phyloP scores from a whole-genome alignment of 2,329 filamentous ascomycete genomes.

The Aaosphaeria arxii region DNA sequence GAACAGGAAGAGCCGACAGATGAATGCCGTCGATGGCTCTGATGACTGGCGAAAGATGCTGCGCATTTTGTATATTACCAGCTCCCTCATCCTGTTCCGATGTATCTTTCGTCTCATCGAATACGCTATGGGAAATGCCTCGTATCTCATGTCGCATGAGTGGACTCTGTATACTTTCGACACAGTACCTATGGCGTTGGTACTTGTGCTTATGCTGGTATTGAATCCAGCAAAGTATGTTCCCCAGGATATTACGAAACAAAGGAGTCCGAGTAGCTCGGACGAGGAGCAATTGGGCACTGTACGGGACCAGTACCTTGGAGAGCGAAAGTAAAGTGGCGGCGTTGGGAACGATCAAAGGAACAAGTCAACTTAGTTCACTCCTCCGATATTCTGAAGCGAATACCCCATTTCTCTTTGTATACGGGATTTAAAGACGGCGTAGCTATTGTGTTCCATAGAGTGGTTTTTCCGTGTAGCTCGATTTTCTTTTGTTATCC shows the following conservation, averaged over 20 bases:
- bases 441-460: too few species aligned
- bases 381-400: too few species aligned
- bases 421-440: too few species aligned
- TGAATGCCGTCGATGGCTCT: not conserved
- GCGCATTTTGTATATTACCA: constrained; percentile 45
- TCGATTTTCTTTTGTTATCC: too few species aligned
- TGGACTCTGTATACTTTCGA: constrained; percentile 49
- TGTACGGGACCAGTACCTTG: too few species aligned
- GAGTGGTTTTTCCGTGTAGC: too few species aligned
- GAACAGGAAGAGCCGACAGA: constrained; percentile 8
- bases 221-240: constrained; percentile 21
- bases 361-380: too few species aligned
- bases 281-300: too few species aligned
- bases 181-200: constrained; percentile 43
- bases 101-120: constrained; percentile 51
- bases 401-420: too few species aligned
- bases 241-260: constrained; percentile 1
- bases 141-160: constrained; percentile 46
- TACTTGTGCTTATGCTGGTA: constrained; percentile 39
- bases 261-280: too few species aligned
- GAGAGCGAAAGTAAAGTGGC: too few species aligned
- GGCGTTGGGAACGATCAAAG: too few species aligned
- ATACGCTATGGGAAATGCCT: constrained; percentile 47
- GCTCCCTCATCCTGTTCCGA: constrained; percentile 49
- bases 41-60: constrained; percentile 24